phyloP scores from a whole-genome alignment of 768 basidiomycete genomes.

The Tephrocybe sp. region DNA sequence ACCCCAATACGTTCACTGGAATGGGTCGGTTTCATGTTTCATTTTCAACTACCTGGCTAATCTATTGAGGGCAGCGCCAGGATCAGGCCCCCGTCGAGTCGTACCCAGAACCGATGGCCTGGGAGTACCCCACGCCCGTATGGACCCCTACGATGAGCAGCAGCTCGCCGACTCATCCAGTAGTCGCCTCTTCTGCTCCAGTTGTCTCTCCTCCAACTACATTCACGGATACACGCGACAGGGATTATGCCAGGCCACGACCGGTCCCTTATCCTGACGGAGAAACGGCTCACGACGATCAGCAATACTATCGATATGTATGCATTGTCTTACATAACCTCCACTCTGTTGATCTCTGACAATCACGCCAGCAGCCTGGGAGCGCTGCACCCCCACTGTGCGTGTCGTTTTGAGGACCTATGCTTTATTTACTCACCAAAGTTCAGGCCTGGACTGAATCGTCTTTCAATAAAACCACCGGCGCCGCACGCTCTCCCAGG shows the following conservation, averaged over 20 bases:
- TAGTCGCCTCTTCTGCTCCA: not conserved
- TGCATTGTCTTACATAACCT: not conserved
- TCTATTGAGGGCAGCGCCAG: not conserved
- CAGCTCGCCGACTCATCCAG: not conserved
- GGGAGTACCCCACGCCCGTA: slow-evolving; percentile 9
- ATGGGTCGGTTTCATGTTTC: slow-evolving; percentile 1
- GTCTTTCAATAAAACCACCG: slow-evolving; percentile 4
- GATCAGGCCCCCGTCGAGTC: slow-evolving; percentile 2
- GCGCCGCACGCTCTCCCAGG: not conserved
- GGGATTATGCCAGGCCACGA: not conserved
- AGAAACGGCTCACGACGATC: slow-evolving; percentile 11
- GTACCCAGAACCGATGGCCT: slow-evolving; percentile 1
- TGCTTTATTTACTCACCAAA: not conserved
- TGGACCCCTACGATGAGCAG: slow-evolving; percentile 8
- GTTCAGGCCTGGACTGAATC: slow-evolving; percentile 8
- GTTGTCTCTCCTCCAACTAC: not conserved
- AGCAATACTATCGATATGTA: slow-evolving; percentile 12
- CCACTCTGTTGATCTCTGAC: not conserved
- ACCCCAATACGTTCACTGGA: not conserved
- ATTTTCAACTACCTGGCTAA: not conserved
- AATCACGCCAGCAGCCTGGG: not conserved
- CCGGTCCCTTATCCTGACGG: slow-evolving; percentile 5
- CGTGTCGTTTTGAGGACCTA: not conserved
- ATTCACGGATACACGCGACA: not conserved
- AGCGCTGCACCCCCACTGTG: not conserved